Conservation (phyloP, 1,139 yeast species). For the Saccharomyces uvarum region DNA sequence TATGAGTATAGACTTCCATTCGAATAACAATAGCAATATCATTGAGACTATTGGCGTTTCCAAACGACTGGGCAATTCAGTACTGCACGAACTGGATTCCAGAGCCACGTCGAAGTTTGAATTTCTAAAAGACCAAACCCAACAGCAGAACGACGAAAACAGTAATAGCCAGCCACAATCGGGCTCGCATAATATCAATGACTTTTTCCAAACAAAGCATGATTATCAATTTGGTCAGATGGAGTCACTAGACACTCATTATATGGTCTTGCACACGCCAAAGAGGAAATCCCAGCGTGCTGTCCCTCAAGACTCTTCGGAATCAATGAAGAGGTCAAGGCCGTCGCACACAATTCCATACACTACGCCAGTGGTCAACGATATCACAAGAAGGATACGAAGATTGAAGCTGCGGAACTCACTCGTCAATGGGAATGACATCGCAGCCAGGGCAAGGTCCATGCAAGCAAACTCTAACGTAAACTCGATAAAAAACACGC, state of each 20-base stretch:
- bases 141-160: conserved; percentile 7
- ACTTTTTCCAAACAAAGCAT: conserved; percentile 17
- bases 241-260: conserved; percentile 32
- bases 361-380: conserved; percentile 17
- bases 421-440: conserved; percentile 6
- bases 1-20: conserved; percentile 1
- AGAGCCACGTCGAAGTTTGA: conserved; percentile 23
- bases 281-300: conserved; percentile 8
- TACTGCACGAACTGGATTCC: conserved; percentile 29
- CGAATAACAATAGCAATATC: conserved; percentile 2
- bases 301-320: conserved; percentile 10
- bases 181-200: conserved; percentile 1
- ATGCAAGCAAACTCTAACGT: conserved; percentile 2
- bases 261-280: conserved; percentile 20
- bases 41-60: conserved; percentile 23
- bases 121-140: conserved; percentile 16
- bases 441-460: conserved; percentile 2
- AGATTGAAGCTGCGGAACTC: conserved; percentile 19
- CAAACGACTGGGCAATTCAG: conserved; percentile 29
- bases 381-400: conserved; percentile 24
- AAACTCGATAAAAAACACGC: conserved; percentile 14
- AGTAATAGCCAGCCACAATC: neutral
- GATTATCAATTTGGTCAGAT: conserved; percentile 25
- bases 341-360: conserved; percentile 2
- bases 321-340: conserved; percentile 7